Evolutionary conservation across 345 rosid genomes (phyloP).

Genomic region (Rubroshorea leprosula): DNA sequence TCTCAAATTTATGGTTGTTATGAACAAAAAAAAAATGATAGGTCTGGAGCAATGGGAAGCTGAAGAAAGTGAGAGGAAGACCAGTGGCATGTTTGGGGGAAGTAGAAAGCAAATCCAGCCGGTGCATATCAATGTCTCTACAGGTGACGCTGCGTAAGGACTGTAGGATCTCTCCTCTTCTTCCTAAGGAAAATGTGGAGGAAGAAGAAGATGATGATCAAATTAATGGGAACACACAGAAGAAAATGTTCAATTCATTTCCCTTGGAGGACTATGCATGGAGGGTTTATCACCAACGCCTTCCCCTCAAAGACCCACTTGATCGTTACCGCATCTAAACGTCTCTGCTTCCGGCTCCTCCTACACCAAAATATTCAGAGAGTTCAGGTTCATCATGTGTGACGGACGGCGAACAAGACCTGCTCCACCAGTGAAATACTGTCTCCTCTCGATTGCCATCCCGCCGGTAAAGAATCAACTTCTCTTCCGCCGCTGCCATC

Average conservation of each 20-base stretch:
- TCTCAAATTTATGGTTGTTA: background rate
- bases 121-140: conserved; percentile 46
- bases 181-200: conserved; percentile 7
- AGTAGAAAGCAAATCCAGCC: conserved; percentile 14
- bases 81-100: conserved; percentile 32
- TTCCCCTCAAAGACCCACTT: conserved; percentile 61
- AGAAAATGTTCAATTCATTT: conserved; percentile 42
- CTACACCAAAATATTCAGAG: no score
- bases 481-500: no score
- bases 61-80: conserved; percentile 68
- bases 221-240: conserved; percentile 8
- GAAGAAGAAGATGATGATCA: background rate
- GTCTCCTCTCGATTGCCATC: no score
- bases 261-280: conserved; percentile 77
- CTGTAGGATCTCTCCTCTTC: conserved; percentile 44
- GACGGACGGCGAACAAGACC: no score
- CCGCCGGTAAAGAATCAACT: no score
- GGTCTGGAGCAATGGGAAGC: conserved; percentile 83
- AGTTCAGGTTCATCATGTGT: no score
- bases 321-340: conserved; percentile 45
- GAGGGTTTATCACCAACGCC: conserved; percentile 62
- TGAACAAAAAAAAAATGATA: conserved; percentile 17
- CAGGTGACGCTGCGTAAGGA: conserved; percentile 55
- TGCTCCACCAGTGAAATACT: no score
- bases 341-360: no score